Conservation (phyloP, 768 basidiomycete species). For the Boletus bicolor region DNA sequence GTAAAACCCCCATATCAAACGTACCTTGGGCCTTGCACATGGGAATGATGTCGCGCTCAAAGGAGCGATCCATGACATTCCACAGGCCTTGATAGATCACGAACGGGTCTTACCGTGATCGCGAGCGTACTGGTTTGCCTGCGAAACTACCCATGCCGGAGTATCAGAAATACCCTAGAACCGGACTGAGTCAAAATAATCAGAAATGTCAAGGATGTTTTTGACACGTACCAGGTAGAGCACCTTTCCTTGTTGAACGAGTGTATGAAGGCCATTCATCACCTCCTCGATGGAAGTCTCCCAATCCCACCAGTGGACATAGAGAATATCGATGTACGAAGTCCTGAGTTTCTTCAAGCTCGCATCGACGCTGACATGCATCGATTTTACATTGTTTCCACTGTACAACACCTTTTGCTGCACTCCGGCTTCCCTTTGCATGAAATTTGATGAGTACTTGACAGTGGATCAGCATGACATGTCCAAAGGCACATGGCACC, state of each 20-base stretch:
- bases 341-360: slow-evolving; percentile 52
- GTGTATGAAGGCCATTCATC: slow-evolving; percentile 42
- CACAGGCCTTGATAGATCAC: slow-evolving; percentile 50
- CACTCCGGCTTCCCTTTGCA: slow-evolving; percentile 13
- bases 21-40: slow-evolving; percentile 32
- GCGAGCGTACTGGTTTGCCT: slow-evolving; percentile 50
- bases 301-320: slow-evolving; percentile 54
- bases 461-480: neutral
- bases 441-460: slow-evolving; percentile 24
- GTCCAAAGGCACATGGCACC: neutral
- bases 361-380: slow-evolving; percentile 33
- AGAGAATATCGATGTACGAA: slow-evolving; percentile 56
- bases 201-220: neutral
- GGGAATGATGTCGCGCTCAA: slow-evolving; percentile 54
- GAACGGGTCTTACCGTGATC: slow-evolving; percentile 47
- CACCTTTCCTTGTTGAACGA: slow-evolving; percentile 44
- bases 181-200: neutral
- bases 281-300: slow-evolving; percentile 44
- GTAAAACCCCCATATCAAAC: neutral
- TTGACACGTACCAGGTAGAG: slow-evolving; percentile 35
- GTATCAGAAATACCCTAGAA: slow-evolving; percentile 41
- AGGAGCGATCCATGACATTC: slow-evolving; percentile 43
- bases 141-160: slow-evolving; percentile 49
- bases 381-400: slow-evolving; percentile 39
- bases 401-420: slow-evolving; percentile 26